A percentile compares a stretch with the other conserved stretches of the same genome.
These are phyloP conservation scores for Oryza rufipogon DNA, from an alignment of 176 grass and related monocot species.

Conservation along the genomic window DNA sequence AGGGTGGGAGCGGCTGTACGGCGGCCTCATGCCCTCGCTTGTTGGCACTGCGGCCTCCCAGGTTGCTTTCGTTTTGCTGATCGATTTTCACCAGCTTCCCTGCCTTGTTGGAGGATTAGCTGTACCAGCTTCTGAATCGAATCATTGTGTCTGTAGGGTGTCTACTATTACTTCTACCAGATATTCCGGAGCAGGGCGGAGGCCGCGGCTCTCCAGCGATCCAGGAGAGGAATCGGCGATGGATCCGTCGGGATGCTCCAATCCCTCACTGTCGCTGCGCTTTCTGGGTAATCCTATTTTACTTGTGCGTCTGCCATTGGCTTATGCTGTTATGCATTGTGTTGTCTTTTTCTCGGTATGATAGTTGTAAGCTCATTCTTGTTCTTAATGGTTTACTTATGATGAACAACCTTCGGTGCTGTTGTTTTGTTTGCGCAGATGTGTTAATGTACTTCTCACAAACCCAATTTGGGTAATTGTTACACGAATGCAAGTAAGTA, in stretches of 20 bases:
- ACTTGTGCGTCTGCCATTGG: slow-evolving; percentile 2
- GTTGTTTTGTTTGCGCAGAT: slow-evolving; percentile 54
- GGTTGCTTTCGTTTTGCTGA: slow-evolving; percentile 42
- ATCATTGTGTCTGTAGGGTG: slow-evolving; percentile 53
- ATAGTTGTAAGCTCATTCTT: not conserved
- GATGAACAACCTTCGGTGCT: slow-evolving; percentile 3
- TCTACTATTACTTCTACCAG: slow-evolving; percentile 99
- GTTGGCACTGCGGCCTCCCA: slow-evolving; percentile 86
- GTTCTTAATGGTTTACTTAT: slow-evolving; percentile 6
- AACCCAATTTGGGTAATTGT: slow-evolving; percentile 96
- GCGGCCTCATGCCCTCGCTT: slow-evolving; percentile 79
- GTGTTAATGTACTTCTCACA: slow-evolving; percentile 91
- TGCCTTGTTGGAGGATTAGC: not conserved
- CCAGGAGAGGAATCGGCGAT: slow-evolving; percentile 71
- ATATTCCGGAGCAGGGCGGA: slow-evolving; percentile 81
- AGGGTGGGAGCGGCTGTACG: slow-evolving; percentile 88
- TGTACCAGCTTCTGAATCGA: slow-evolving; percentile 15
- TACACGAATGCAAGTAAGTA: slow-evolving; percentile 86
- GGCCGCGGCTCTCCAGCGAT: slow-evolving; percentile 56
- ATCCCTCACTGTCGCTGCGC: slow-evolving; percentile 82
- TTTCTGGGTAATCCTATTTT: slow-evolving; percentile 67
- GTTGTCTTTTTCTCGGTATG: not conserved
- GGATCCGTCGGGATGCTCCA: slow-evolving; percentile 91
- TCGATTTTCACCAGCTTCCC: not conserved
- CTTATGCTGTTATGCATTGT: not conserved